A percentile compares a stretch with the other conserved stretches of the same genome.
Evolutionary conservation across 202 grass and related monocot genomes (phyloP).

Genomic region (Bolboschoenoplectus hybrid): DNA sequence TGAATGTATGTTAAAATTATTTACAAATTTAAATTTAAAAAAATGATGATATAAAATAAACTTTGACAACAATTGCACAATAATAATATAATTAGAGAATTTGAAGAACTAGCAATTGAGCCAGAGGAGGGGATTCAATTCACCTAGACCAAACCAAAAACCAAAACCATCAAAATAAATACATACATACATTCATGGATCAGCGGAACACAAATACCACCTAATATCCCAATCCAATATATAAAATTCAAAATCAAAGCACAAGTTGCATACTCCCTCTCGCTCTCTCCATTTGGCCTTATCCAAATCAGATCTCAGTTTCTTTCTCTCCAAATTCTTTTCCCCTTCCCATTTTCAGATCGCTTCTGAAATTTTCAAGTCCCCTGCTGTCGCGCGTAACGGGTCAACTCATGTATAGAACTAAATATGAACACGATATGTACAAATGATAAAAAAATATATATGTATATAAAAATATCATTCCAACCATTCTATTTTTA

Average conservation of each 20-base stretch:
- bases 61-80: background rate
- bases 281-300: background rate
- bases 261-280: slow-evolving; percentile 28
- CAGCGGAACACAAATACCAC: background rate
- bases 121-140: background rate
- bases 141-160: slow-evolving; percentile 11
- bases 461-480: background rate
- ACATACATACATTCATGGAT: background rate
- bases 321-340: background rate
- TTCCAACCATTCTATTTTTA: background rate
- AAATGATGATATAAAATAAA: background rate
- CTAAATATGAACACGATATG: background rate
- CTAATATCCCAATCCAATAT: background rate
- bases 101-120: background rate
- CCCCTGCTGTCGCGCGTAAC: background rate
- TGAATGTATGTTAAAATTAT: too few relatives aligned
- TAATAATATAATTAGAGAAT: background rate
- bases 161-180: slow-evolving; percentile 16
- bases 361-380: background rate
- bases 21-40: background rate
- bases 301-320: slow-evolving; percentile 21
- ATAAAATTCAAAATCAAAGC: slow-evolving; percentile 26
- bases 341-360: background rate
- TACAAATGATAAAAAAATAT: background rate
- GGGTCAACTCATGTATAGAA: slow-evolving; percentile 6